Evolutionary conservation across 768 basidiomycete species (phyloP), one percentile per base, ranked within the genome.

Genomic region (Tephrocybe sp.): DNA sequence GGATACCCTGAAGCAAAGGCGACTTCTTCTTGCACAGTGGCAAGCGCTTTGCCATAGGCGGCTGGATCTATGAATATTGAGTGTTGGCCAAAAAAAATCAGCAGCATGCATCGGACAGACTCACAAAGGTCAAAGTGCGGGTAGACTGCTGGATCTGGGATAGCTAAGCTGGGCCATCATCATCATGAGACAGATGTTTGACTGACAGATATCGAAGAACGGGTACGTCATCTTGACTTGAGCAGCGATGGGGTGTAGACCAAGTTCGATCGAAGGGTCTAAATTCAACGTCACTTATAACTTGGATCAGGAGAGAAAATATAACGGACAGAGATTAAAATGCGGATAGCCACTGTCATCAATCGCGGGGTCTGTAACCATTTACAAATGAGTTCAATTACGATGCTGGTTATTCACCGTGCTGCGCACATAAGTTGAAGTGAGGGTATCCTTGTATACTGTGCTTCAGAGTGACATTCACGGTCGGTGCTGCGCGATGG

Each of bases 141-240:
- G 51, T 66, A 70, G 37, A 66, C 61, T 45, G 68, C 55, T 45
- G 62, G 60, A 59, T 75, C 74, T 75, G 22, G 22, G n/a, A 16
- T 10, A 38, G 16, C 25, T 9, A 39, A 42, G 19, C 22, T 16
- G 45, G 12, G 44, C 34, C 8, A 19, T 11, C 12, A 21, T 21
- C 29, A n/a, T 41, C 4, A 11, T 22, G 33, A 34, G n/a, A 37
- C 21, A 18, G 8, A 18, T 12, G 12, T 23, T n/a, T 2, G 42
- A 46, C 50, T 37, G 8, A 55, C 55, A 52, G 4, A 52, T 10
- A 39, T 40, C 33, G 44, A 52, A 43, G 12, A 39, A 41, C 15
- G 50, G 51, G 25, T 50, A 50, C 9, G 29, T 9, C 27, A 43
- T 21, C 16, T 53, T 42, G 6, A 15, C 39, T 42, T 16, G 24